Conservation (phyloP, 306 rosid genomes). For the Senna siamea region DNA sequence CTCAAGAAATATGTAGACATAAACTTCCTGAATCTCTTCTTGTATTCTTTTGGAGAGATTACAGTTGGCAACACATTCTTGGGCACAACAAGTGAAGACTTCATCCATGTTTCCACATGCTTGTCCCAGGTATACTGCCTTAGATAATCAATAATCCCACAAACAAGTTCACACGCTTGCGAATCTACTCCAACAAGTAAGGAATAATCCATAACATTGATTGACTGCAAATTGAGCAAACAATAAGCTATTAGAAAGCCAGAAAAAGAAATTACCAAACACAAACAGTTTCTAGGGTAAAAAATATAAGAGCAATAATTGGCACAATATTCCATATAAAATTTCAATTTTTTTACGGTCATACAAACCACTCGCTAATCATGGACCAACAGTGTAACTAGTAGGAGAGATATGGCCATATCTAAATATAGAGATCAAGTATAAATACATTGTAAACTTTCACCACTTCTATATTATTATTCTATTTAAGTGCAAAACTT, state of each 20-base stretch:
- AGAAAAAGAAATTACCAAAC: background rate
- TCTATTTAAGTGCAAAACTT: constrained; percentile 42
- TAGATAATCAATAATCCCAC: constrained; percentile 92
- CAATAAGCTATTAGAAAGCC: constrained; percentile 28
- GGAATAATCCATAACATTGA: constrained; percentile 96
- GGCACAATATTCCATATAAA: background rate
- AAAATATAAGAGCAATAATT: constrained; percentile 4
- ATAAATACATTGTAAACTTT: constrained; percentile 10
- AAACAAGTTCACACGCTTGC: constrained; percentile 72
- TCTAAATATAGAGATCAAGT: constrained; percentile 7
- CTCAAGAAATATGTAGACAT: constrained; percentile 74
- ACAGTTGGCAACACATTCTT: constrained; percentile 80
- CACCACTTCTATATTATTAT: background rate
- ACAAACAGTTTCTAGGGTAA: constrained; percentile 5
- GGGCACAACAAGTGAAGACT: constrained; percentile 86
- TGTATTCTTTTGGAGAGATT: constrained; percentile 91
- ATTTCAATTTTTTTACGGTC: too few species aligned
- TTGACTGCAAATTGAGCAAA: constrained; percentile 63
- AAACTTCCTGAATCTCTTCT: constrained; percentile 89
- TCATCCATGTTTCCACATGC: constrained; percentile 97
- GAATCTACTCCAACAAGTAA: constrained; percentile 86
- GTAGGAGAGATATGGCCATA: background rate
- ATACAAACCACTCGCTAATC: background rate
- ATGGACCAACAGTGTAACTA: background rate
- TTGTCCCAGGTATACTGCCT: constrained; percentile 99